A percentile compares a stretch with the other conserved stretches of the same genome.
phyloP scores from a whole-genome alignment of 179 eudicot species.

The Amaranthus tricolor region DNA sequence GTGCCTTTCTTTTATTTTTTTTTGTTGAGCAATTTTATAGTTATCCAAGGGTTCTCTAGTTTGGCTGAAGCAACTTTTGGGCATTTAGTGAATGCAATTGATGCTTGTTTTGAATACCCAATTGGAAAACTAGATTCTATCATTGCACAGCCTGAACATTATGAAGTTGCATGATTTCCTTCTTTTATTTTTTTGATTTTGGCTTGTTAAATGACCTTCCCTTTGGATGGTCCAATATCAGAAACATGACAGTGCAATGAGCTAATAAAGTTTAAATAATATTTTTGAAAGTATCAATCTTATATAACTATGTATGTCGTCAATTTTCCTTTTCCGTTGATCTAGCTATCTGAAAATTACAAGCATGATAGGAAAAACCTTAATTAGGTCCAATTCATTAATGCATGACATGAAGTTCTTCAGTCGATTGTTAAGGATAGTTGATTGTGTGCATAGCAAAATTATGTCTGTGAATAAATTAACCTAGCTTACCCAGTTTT shows the following conservation, averaged over 20 bases:
- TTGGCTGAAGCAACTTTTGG: background rate
- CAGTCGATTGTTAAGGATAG: background rate
- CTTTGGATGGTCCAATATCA: background rate
- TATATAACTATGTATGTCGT: background rate
- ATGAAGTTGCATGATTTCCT: background rate
- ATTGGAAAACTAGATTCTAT: background rate
- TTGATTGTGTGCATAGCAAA: background rate
- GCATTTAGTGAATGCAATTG: background rate
- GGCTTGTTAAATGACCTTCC: background rate
- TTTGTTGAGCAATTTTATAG: background rate
- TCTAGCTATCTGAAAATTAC: background rate
- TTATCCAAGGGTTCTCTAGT: background rate
- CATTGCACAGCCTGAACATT: background rate
- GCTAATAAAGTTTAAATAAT: background rate
- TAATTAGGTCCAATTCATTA: background rate
- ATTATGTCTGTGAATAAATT: background rate
- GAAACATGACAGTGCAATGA: background rate
- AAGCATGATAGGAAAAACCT: background rate
- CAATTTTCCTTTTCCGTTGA: background rate
- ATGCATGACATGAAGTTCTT: background rate
- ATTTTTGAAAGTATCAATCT: background rate
- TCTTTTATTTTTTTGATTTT: background rate
- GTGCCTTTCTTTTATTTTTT: background rate
- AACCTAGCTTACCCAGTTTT: background rate
- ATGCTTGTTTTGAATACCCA: background rate